A percentile compares a stretch with the other conserved stretches of the same genome.
These are phyloP conservation scores for Aspergillus ibericus DNA, from an alignment of 2,329 filamentous ascomycete species.

Conservation along the genomic window DNA sequence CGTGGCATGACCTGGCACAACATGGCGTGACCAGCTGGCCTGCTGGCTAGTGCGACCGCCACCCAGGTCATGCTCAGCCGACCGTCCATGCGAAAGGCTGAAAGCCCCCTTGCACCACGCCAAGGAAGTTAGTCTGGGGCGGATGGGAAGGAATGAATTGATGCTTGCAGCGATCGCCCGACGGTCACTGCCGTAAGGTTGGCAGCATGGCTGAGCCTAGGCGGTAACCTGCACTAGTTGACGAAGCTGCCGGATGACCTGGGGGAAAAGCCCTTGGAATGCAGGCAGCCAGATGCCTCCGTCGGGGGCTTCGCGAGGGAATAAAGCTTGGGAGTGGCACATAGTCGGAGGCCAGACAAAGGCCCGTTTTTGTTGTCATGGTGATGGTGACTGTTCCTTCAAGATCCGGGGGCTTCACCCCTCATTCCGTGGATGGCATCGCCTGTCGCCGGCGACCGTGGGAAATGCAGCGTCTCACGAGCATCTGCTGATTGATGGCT, in stretches of 20 bases:
- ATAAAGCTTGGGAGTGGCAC: background rate
- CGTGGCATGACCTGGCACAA: slow-evolving; percentile 12
- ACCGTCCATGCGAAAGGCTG: background rate
- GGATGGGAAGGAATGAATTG: background rate
- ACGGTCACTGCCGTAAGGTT: background rate
- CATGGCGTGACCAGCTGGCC: slow-evolving; percentile 2
- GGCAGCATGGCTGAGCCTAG: background rate
- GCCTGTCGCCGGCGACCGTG: background rate
- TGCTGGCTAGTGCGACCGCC: slow-evolving; percentile 1
- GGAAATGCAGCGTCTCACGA: background rate
- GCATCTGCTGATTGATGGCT: slow-evolving; percentile 4
- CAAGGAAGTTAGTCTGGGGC: slow-evolving; percentile 1
- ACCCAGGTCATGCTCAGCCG: background rate
- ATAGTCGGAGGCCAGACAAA: background rate
- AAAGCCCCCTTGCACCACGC: background rate
- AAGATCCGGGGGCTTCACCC: background rate
- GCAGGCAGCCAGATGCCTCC: background rate
- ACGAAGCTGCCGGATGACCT: background rate
- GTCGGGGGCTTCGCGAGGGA: background rate
- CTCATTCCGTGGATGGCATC: background rate
- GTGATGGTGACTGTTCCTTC: background rate
- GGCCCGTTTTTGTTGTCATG: background rate
- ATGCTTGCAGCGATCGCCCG: slow-evolving; percentile 2
- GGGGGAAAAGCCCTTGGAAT: background rate
- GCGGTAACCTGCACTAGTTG: background rate